Evolutionary conservation across 257 asterid genomes (phyloP).

Genomic region (Datura wrightii): DNA sequence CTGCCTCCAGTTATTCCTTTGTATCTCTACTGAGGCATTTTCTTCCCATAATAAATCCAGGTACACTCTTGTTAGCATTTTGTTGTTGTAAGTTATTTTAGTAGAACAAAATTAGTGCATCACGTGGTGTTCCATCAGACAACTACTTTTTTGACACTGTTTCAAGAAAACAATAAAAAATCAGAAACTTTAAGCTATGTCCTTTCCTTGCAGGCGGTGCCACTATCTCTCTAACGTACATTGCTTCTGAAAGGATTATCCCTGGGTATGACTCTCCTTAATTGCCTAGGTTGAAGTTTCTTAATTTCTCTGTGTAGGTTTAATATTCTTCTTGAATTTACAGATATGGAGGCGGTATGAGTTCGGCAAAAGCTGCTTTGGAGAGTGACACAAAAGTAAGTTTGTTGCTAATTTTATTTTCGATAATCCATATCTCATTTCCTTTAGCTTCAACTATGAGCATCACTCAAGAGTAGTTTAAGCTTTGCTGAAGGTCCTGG

Average conservation of each 20-base stretch:
- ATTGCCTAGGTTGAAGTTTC: not conserved
- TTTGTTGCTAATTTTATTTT: conserved; percentile 30
- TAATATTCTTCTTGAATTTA: conserved; percentile 28
- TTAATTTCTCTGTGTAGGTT: not conserved
- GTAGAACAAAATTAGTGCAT: not conserved
- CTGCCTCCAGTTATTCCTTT: conserved; percentile 95
- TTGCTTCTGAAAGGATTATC: conserved; percentile 94
- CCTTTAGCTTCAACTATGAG: not conserved
- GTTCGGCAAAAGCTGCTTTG: conserved; percentile 95
- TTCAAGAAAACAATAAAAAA: not conserved
- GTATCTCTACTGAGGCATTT: conserved; percentile 83
- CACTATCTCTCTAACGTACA: conserved; percentile 86
- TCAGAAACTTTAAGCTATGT: not conserved
- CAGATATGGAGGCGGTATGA: conserved; percentile 98
- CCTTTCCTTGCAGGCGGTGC: conserved; percentile 74
- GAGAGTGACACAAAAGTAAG: conserved; percentile 91
- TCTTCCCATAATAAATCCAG: conserved; percentile 88
- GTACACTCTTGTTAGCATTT: conserved; percentile 39
- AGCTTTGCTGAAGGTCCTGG: conserved; percentile 68
- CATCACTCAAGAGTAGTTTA: conserved; percentile 25
- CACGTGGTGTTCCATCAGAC: not conserved
- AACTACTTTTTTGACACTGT: not conserved
- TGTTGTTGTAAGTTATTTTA: not conserved
- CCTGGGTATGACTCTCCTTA: conserved; percentile 68
- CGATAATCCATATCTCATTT: conserved; percentile 12